Evolutionary conservation across 2,329 filamentous ascomycete genomes (phyloP).

Genomic region (Colletotrichum lentis): DNA sequence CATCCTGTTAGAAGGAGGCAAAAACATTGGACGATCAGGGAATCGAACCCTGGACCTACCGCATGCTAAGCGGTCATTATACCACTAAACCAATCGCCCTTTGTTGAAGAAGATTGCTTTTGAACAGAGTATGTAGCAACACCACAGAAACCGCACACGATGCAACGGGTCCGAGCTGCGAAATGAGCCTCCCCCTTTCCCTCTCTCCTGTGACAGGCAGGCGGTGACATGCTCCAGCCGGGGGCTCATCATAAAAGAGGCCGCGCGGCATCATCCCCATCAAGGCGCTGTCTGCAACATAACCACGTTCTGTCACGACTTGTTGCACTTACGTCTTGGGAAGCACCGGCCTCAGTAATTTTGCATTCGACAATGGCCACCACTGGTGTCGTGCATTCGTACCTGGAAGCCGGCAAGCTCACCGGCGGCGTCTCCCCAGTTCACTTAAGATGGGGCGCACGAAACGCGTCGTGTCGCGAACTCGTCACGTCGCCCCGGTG

Average conservation of each 20-base stretch:
- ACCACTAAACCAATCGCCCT: constrained; percentile 37
- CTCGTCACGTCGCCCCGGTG: not conserved
- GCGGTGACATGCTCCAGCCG: not conserved
- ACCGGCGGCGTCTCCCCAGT: not conserved
- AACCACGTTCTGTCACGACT: not conserved
- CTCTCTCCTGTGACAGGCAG: not conserved
- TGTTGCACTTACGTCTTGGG: no score
- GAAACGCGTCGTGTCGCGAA: constrained; percentile 22
- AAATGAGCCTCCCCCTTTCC: not conserved
- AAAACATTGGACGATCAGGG: constrained; percentile 29
- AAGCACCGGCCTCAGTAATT: not conserved
- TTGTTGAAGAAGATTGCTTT: not conserved
- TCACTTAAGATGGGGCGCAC: constrained; percentile 21
- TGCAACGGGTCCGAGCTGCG: not conserved
- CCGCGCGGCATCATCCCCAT: not conserved
- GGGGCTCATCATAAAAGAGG: not conserved
- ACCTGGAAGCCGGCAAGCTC: not conserved
- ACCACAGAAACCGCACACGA: not conserved
- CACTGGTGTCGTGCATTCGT: not conserved
- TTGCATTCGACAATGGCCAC: not conserved
- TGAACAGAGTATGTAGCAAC: not conserved
- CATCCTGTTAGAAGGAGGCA: fast-evolving
- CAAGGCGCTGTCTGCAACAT: not conserved
- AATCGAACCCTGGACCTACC: constrained; percentile 36
- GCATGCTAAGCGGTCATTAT: constrained; percentile 38